Percentiles rank a stretch among this genome's conserved stretches.
These are phyloP conservation scores for Thyridium curvatum DNA, from an alignment of 2,329 filamentous ascomycete genomes.

Conservation along the genomic window DNA sequence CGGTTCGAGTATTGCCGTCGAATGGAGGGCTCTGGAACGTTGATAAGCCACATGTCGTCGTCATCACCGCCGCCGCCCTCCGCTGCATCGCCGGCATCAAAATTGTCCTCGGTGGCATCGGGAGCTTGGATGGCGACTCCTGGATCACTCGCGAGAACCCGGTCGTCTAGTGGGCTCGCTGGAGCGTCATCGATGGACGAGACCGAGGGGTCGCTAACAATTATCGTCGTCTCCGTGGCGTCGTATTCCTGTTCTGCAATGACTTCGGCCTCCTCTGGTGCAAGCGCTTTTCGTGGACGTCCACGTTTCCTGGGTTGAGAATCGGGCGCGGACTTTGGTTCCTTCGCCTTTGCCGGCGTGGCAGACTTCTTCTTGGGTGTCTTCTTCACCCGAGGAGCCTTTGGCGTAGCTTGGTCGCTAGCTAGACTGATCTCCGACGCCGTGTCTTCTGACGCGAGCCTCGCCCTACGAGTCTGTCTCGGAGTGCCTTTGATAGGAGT, in stretches of 20 bases:
- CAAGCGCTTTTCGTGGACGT: slow-evolving; percentile 18
- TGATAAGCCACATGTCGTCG: too few relatives aligned
- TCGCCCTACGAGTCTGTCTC: slow-evolving; percentile 21
- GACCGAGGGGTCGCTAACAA: too few relatives aligned
- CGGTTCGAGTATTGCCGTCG: too few relatives aligned
- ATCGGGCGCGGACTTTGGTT: slow-evolving; percentile 5
- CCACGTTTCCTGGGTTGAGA: slow-evolving; percentile 21
- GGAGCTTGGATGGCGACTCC: too few relatives aligned
- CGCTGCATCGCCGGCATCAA: too few relatives aligned
- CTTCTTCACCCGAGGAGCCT: slow-evolving; percentile 9
- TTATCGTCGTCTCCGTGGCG: slow-evolving; percentile 1
- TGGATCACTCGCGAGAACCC: too few relatives aligned
- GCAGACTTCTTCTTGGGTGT: slow-evolving; percentile 14
- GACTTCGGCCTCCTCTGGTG: slow-evolving; percentile 16
- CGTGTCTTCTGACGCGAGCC: slow-evolving; percentile 10
- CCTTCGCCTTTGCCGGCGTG: slow-evolving; percentile 16
- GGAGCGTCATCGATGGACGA: too few relatives aligned
- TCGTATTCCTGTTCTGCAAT: slow-evolving; percentile 13
- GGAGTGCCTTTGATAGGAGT: slow-evolving; percentile 34
- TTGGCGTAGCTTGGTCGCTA: slow-evolving; percentile 19
- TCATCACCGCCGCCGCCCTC: too few relatives aligned
- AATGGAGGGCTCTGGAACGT: too few relatives aligned
- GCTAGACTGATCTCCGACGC: slow-evolving; percentile 17
- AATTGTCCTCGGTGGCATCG: too few relatives aligned
- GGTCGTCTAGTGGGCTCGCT: too few relatives aligned